Base-by-base conservation (phyloP, 2,329 filamentous ascomycete genomes). In the Stemphylium beticola region DNA sequence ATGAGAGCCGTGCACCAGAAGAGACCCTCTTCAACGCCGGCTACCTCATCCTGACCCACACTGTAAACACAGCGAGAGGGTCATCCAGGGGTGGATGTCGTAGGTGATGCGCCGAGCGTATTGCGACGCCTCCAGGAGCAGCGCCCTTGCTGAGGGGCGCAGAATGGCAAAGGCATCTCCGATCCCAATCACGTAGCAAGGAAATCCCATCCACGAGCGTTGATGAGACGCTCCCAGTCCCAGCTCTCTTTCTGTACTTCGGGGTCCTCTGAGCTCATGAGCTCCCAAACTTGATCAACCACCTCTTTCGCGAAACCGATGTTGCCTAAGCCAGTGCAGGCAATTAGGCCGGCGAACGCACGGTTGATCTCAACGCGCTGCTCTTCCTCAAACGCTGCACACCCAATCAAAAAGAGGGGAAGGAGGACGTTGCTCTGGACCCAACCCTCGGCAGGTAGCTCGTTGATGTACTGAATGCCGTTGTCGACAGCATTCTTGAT, bases 151-250 rank as follows among this genome's bases (percentile, higher is more conserved):
- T 50, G 33, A 39, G n/a, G 26, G 32, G 15, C 33, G 45, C 32
- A 38, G 17, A 44, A 15, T 34, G 33, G 20, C 41, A n/a, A 29
- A 22, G 18, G 39, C 24, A 49, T 24, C 22, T 32, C 33, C 5
- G 22, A 31, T n/a, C 18, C 37, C 32, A 31, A 48, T 55, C 58
- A 87, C 58, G 84, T 86, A 57, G 85, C 81, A 61, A 87, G 74
- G 61, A 87, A 86, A 63, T 87, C 84, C 79, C 83, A 85, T 17
- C 82, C 81, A 74, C 84, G 82, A 44, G 79, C 77, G 42, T 79
- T 75, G 57, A 87, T 85, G 54, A 86, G 83, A 55, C 76, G 82
- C 71, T 87, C 85, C 84, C 84, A 87, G 68, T 87, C 84, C 85
- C 85, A 87, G 49, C 38, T 49, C 24, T 49, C 44, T 24, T 46